These are phyloP conservation scores for Clonostachys rhizophaga DNA, from an alignment of 2,329 filamentous ascomycete species.

Conservation along the genomic window DNA sequence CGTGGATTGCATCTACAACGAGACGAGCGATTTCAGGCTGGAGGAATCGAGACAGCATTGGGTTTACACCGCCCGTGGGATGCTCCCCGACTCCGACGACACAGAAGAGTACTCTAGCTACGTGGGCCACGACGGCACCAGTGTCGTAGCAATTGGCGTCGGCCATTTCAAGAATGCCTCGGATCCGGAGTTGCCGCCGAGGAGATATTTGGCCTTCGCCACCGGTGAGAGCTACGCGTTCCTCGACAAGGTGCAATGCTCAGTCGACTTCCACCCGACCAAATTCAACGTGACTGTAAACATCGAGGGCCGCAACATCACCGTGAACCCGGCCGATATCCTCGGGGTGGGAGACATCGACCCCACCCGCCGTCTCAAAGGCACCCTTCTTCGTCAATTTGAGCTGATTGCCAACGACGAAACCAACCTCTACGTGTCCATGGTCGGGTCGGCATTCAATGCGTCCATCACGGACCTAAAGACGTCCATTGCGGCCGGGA, in stretches of 20 bases:
- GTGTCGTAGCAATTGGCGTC: conserved; percentile 1
- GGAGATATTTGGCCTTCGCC: neutral
- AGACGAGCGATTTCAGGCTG: conserved; percentile 16
- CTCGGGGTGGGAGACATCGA: neutral
- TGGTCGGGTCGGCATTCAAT: conserved; percentile 25
- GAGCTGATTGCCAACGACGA: conserved; percentile 26
- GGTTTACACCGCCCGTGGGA: neutral
- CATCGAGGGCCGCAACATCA: neutral
- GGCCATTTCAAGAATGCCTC: neutral
- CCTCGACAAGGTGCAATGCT: neutral
- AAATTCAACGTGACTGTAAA: conserved; percentile 1
- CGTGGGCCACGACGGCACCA: neutral
- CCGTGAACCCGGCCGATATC: neutral
- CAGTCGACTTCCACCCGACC: neutral
- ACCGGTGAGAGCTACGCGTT: neutral
- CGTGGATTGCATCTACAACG: conserved; percentile 27
- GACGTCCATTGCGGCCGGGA: neutral
- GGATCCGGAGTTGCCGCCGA: neutral
- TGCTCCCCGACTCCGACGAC: conserved; percentile 1
- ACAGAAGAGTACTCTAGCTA: neutral
- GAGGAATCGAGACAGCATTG: neutral
- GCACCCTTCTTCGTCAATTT: conserved; percentile 20
- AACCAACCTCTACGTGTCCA: conserved; percentile 26
- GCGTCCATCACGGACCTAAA: conserved; percentile 14
- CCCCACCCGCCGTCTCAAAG: neutral